Base-by-base conservation (phyloP, 805 yeast species). In the Lipomyces yamadae region DNA sequence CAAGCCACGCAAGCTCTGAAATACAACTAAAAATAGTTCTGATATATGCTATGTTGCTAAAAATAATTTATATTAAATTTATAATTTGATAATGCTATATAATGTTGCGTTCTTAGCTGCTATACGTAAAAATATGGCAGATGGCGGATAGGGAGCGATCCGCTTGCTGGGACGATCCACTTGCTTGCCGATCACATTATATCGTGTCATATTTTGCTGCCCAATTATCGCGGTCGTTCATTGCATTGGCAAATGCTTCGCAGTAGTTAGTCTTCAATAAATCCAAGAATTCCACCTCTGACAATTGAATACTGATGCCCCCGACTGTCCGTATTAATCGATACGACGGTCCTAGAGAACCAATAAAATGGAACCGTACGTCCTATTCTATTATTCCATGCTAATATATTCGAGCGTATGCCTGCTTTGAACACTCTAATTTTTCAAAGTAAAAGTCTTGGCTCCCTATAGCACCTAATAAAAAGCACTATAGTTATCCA, bases 261-360 rank as follows among this genome's bases (percentile, higher is more conserved):
- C 81, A 79, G 81, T 78, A 79, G 81, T 78, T 78, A 78, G 81
- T 79, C 81, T 78, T 78, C 80, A 77, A 76, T 78, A 77, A 78
- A 79, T 78, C 81, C 81, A 78, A 79, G 81, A 79, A 79, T 79
- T 79, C 78, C 81, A 78, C 82, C 67, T 64, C 67, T 62, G 67
- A 79, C 81, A 77, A 78, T 75, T 78, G 80, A 79, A 78, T 78
- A 78, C 81, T 78, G 79, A 78, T 78, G 80, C 81, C 81, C 79
- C 81, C 81, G 79, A 78, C 81, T 79, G 80, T 78, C 81, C 81
- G 82, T 79, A 79, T 79, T 79, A 79, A 79, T 79, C 81, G 78
- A 79, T 79, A 79, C 81, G 81, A 78, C 79, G 81, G 81, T 79
- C 81, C 81, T 79, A 76, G 77, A 76, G 64, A 74, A 75, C 78